Evolutionary conservation across 306 rosid genomes (phyloP), one percentile per base, ranked within the genome.

Genomic region (Dicorynia guianensis): DNA sequence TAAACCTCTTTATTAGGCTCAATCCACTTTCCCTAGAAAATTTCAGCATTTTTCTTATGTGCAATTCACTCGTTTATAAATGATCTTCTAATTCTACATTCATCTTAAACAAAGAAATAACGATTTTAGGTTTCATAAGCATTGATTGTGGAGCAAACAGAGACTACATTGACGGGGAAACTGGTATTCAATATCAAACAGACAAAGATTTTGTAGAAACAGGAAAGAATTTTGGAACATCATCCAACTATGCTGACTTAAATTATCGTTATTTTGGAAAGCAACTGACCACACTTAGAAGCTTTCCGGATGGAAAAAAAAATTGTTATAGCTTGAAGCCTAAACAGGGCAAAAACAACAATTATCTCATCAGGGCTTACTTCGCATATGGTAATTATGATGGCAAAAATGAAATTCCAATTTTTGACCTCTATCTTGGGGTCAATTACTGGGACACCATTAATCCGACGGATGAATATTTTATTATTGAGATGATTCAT

Each of bases 321-420:
- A 85, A 79, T 50, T 85, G 93, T 74, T 85, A 81, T 62, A 69
- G 61, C 49, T 44, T 82, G 8, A 81, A 62, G 5, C 82, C 85
- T 0, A 79, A 71, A 7, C 42, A 42, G 1, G 86, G 77, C 4
- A 77, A 52, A 52, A 59, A 82, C 65, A 55, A 13, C 65, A 76
- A 68, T 1, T 85, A 83, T 59, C 52, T 85, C 56, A 79, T 88
- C 20, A 54, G 85, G 71, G 82, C 84, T 35, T 19, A 44, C 6
- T 85, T 81, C 43, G 6, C 59, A 0, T 84, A 88, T 12, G 85
- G 85, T 3, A 81, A 85, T n/a, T 88, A 88, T 17, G 82, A 81
- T 33, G 35, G 42, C 33, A 59, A 76, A 60, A 5, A 20, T 44
- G 4, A 19, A 4, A 0, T 25, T 0, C 88, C 89, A 0, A 14